A percentile compares a stretch with the other conserved stretches of the same genome.
Evolutionary conservation across 306 rosid genomes (phyloP).

Genomic region (Citrullus mucosospermus): DNA sequence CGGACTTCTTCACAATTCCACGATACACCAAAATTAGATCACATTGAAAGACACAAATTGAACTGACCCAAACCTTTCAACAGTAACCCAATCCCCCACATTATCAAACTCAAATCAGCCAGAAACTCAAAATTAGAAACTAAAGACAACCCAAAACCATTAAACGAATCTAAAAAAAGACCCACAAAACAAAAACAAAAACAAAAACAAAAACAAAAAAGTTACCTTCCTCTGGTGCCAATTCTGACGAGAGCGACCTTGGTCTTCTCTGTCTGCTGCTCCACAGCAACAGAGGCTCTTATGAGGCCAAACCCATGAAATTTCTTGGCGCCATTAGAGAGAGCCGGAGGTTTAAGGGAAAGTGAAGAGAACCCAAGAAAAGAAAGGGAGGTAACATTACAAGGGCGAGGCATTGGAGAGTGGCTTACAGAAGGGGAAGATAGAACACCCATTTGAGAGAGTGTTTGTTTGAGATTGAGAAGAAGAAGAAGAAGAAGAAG

Average conservation of each 20-base stretch:
- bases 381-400: constrained; percentile 21
- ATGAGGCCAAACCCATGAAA: constrained; percentile 4
- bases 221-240: constrained; percentile 87
- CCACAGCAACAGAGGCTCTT: constrained; percentile 64
- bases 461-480: background rate
- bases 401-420: constrained; percentile 11
- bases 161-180: background rate
- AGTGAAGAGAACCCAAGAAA: constrained; percentile 26
- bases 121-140: background rate
- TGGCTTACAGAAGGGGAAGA: constrained; percentile 18
- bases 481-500: background rate
- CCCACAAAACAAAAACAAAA: background rate
- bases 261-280: constrained; percentile 38
- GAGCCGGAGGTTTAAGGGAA: constrained; percentile 25
- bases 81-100: background rate
- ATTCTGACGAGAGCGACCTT: constrained; percentile 56
- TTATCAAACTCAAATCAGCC: too few relatives aligned
- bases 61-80: background rate
- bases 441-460: constrained; percentile 25
- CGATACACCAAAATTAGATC: background rate
- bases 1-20: background rate
- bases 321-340: constrained; percentile 18
- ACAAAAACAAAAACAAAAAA: background rate
- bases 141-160: background rate
- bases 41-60: background rate